Conservation (phyloP, 352 stramenopile species). For the Lagenidium sp. region DNA sequence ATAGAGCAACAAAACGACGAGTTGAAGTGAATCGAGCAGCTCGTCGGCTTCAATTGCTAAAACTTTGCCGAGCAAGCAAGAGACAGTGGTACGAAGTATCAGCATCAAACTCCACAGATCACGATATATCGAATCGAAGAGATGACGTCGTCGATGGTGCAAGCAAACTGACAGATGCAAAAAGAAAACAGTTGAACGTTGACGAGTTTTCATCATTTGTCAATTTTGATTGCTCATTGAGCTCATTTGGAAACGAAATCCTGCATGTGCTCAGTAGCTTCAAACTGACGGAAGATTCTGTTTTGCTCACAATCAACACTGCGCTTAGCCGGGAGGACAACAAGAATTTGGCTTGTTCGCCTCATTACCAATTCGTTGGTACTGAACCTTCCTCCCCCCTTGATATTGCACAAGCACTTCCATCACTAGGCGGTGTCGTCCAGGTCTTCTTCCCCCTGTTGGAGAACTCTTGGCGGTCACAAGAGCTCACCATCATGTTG, state of each 20-base stretch:
- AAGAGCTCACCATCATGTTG: conserved; percentile 37
- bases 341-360: too few species aligned
- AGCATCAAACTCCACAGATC: not conserved
- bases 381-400: conserved; percentile 30
- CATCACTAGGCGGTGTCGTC: conserved; percentile 44
- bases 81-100: conserved; percentile 30
- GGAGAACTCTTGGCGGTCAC: conserved; percentile 30
- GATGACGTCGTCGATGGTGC: conserved; percentile 19
- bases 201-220: conserved; percentile 45
- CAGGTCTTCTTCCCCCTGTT: conserved; percentile 56
- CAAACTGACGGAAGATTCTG: conserved; percentile 38
- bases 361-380: conserved; percentile 51
- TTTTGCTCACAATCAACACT: conserved; percentile 61
- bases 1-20: conserved; percentile 39
- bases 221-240: conserved; percentile 48
- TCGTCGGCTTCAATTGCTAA: conserved; percentile 36
- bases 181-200: conserved; percentile 27
- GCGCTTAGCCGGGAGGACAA: too few species aligned
- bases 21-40: conserved; percentile 43
- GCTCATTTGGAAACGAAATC: conserved; percentile 51
- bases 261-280: conserved; percentile 42
- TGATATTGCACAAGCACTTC: conserved; percentile 45
- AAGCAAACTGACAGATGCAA: conserved; percentile 5
- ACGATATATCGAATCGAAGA: too few species aligned
- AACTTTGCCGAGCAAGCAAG: conserved; percentile 29